Conservation (phyloP, 805 yeast species). For the Lipomyces anomalus region DNA sequence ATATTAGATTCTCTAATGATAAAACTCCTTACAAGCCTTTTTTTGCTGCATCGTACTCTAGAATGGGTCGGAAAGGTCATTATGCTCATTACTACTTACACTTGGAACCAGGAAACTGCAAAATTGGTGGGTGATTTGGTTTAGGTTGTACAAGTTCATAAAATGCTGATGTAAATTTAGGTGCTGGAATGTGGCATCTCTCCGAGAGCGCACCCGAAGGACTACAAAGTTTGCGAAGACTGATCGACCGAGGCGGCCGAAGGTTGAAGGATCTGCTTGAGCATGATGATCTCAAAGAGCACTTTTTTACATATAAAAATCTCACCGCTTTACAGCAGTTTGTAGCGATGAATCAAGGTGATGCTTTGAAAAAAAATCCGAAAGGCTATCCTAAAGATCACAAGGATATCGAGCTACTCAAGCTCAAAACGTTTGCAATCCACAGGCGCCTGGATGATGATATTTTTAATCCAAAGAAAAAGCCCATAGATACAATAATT, state of each 20-base stretch:
- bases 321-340: constrained; percentile 16
- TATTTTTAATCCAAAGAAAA: constrained; percentile 9
- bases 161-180: background rate
- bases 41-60: constrained; percentile 25
- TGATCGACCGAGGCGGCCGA: constrained; percentile 18
- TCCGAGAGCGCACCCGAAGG: constrained; percentile 15
- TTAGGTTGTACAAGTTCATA: background rate
- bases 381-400: constrained; percentile 24
- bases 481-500: constrained; percentile 11
- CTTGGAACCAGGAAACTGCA: constrained; percentile 20
- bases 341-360: constrained; percentile 22
- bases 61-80: constrained; percentile 23
- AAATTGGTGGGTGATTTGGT: constrained; percentile 4
- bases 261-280: constrained; percentile 12
- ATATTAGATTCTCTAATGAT: constrained; percentile 22
- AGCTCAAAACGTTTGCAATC: constrained; percentile 21
- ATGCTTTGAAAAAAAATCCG: constrained; percentile 23
- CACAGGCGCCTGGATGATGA: constrained; percentile 6
- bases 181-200: constrained; percentile 23
- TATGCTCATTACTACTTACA: constrained; percentile 26
- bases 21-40: constrained; percentile 26
- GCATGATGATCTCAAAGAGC: background rate
- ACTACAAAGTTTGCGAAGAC: constrained; percentile 12
- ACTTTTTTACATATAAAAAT: constrained; percentile 5
- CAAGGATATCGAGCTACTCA: constrained; percentile 17